Evolutionary conservation across 2,329 filamentous ascomycete species (phyloP).

Genomic region (Byssochlamys sp.): DNA sequence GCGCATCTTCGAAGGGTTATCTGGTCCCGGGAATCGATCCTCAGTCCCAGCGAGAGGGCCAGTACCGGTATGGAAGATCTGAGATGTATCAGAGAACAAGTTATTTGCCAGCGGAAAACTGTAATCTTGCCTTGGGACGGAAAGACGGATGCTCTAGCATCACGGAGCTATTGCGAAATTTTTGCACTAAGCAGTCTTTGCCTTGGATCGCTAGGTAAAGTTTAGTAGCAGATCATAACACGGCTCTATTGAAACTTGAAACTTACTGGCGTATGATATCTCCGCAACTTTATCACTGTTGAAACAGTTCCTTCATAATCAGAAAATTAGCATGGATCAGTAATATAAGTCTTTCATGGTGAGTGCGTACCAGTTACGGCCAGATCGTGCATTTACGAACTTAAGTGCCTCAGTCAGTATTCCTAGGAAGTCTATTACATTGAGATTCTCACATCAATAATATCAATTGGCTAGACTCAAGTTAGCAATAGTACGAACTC

Average conservation of each 20-base stretch:
- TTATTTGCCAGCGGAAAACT: neutral
- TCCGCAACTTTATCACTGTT: slow-evolving; percentile 77
- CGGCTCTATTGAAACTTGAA: neutral
- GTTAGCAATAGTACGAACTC: slow-evolving; percentile 27
- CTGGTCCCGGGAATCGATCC: slow-evolving; percentile 64
- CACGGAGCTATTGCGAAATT: slow-evolving; percentile 92
- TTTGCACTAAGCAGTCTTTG: slow-evolving; percentile 78
- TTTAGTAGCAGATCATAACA: slow-evolving; percentile 17
- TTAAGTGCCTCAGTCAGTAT: slow-evolving; percentile 22
- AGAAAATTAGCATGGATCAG: slow-evolving; percentile 7
- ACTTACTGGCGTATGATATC: slow-evolving; percentile 87
- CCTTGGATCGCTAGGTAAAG: slow-evolving; percentile 67
- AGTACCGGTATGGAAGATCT: slow-evolving; percentile 47
- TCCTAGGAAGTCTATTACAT: slow-evolving; percentile 3
- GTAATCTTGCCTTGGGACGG: slow-evolving; percentile 61
- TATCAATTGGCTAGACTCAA: slow-evolving; percentile 53
- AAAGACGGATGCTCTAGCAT: slow-evolving; percentile 79
- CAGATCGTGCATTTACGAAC: slow-evolving; percentile 63
- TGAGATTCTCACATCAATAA: slow-evolving; percentile 54
- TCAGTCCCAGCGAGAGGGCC: slow-evolving; percentile 56
- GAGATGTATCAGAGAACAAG: slow-evolving; percentile 6
- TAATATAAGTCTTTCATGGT: neutral
- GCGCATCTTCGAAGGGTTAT: slow-evolving; percentile 81
- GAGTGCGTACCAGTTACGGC: slow-evolving; percentile 54
- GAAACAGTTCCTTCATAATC: slow-evolving; percentile 58